Evolutionary conservation across 2,329 filamentous ascomycete species (phyloP).

Genomic region (Venturiaceae sp.): DNA sequence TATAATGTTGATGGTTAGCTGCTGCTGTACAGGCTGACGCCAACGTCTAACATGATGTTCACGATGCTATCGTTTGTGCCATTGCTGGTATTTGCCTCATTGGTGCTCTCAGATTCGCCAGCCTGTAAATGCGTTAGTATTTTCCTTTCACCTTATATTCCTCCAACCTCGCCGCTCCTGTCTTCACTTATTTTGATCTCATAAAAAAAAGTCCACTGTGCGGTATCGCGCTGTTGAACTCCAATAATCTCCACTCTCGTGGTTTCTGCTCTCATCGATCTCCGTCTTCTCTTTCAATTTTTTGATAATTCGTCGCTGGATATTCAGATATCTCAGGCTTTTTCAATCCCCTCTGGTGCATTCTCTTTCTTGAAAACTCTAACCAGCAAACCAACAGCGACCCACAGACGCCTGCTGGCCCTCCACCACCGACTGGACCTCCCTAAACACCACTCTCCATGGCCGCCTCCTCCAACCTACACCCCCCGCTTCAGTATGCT

Average conservation of each 20-base stretch:
- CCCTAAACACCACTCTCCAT: background rate
- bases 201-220: background rate
- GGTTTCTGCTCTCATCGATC: no score
- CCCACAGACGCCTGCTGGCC: slow-evolving; percentile 3
- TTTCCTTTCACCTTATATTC: no score
- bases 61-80: background rate
- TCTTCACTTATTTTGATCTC: no score
- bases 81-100: background rate
- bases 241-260: no score
- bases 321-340: no score
- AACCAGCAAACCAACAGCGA: no score
- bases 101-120: background rate
- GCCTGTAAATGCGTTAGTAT: background rate
- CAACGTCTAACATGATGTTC: background rate
- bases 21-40: background rate
- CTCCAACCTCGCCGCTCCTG: no score
- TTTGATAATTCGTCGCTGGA: no score
- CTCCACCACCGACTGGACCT: background rate
- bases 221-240: no score
- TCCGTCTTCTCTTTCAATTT: no score
- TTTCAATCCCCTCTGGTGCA: no score
- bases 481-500: slow-evolving; percentile 5
- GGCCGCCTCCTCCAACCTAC: background rate
- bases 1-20: background rate
- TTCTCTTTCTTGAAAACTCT: no score